Conservation (phyloP, 2,329 filamentous ascomycete genomes). For the Fusarium cyanostomum region DNA sequence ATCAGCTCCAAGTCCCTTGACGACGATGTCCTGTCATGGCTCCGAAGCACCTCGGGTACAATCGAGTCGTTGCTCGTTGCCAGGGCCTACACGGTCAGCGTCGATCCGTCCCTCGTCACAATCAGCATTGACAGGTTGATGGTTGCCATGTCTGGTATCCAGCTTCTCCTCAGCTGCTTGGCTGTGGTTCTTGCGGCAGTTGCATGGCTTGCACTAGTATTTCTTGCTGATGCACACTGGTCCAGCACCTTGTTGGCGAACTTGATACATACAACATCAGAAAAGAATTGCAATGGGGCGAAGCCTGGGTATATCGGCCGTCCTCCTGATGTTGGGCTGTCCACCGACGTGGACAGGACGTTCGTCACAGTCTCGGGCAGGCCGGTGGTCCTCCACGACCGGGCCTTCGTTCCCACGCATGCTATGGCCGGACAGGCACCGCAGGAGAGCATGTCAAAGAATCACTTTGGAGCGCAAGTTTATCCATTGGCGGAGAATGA, state of each 20-base stretch:
- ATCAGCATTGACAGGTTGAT: slow-evolving; percentile 28
- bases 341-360: background rate
- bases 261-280: slow-evolving; percentile 17
- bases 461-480: background rate
- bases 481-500: background rate
- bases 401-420: background rate
- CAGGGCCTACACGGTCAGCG: slow-evolving; percentile 14
- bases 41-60: background rate
- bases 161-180: slow-evolving; percentile 15
- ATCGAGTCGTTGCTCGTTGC: slow-evolving; percentile 6
- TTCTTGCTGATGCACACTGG: slow-evolving; percentile 24
- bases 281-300: background rate
- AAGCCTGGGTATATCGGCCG: slow-evolving; percentile 23
- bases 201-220: slow-evolving; percentile 17
- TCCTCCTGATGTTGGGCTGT: background rate
- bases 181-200: slow-evolving; percentile 2
- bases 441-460: background rate
- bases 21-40: slow-evolving; percentile 5
- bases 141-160: slow-evolving; percentile 24
- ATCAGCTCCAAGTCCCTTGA: slow-evolving; percentile 22
- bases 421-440: no score
- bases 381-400: background rate
- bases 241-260: slow-evolving; percentile 19
- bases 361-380: background rate
- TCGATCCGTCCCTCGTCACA: slow-evolving; percentile 18